Base-by-base conservation (phyloP, 225 moss, liverwort and hornwort genomes). In the Bryoerythrophyllum caledonicum region DNA sequence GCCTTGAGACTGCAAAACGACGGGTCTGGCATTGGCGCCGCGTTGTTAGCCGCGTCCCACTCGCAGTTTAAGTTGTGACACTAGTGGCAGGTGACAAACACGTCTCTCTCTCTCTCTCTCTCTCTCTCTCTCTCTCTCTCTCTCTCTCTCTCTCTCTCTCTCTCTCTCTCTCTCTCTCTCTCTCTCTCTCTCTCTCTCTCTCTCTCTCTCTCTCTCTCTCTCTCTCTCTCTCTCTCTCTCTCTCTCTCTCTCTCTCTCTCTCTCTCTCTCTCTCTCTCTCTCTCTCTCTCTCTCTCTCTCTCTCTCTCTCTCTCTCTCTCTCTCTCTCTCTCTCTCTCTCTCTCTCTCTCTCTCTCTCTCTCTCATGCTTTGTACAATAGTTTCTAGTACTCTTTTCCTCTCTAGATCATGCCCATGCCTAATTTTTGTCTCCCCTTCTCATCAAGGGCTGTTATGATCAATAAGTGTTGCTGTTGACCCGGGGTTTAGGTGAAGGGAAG, bases 11-110 rank as follows among this genome's bases (percentile, higher is more conserved):
- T 96, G 11, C 93, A 94, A 46, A 96, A 96, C 73, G 96, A 96
- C 55, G 96, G 96, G 8, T 93, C 93, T 21, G 96, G 96, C 78
- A 93, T 92, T n/a, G 96, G 96, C 5, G 92, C 96, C 12, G 96
- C 93, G 1, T 75, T 96, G 76, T 90, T 96, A 55, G 93, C 96
- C 7, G 96, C 96, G 12, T 93, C 90, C 23, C 92, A 96, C 72
- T 93, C 96, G 19, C 86, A 89, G 28, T 84, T 79, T 74, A 23
- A 61, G 2, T 86, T 71, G 64, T 61, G 43, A 40, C n/a, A n/a
- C n/a, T n/a, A n/a, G n/a, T n/a, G n/a, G 60, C 38, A 56, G 67
- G 62, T 67, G 65, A 54, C 48, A 6, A 34, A 41, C 30, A 14
- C 68, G 24, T 28, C 67, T 21, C 52, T 0, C 26, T 7, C 25